phyloP scores from a whole-genome alignment of 192 early-diverging fungal species.

The Coemansia reversa region DNA sequence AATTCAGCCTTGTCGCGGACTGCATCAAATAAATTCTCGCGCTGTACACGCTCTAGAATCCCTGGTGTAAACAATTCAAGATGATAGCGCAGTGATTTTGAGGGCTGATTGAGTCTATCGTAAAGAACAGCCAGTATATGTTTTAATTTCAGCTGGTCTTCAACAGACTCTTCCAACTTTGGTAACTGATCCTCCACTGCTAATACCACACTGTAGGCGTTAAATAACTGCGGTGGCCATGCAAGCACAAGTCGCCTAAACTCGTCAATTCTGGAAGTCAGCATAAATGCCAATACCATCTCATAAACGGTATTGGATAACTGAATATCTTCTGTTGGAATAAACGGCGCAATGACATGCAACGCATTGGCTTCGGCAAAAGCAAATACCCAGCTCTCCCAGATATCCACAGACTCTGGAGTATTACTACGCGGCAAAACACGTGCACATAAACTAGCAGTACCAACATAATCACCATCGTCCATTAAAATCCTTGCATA shows the following conservation, averaged over 20 bases:
- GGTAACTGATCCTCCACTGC: conserved; percentile 67
- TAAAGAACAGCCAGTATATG: conserved; percentile 76
- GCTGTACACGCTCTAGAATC: conserved; percentile 72
- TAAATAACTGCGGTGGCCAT: conserved; percentile 83
- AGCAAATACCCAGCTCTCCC: conserved; percentile 92
- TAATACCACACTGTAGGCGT: conserved; percentile 69
- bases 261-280: conserved; percentile 37
- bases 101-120: conserved; percentile 67
- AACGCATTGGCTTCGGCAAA: conserved; percentile 81
- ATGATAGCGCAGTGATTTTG: conserved; percentile 79
- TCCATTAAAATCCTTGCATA: conserved; percentile 77
- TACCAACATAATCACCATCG: conserved; percentile 64
- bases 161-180: conserved; percentile 12
- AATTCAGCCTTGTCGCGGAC: conserved; percentile 77
- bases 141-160: conserved; percentile 61
- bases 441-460: conserved; percentile 70
- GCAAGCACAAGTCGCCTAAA: conserved; percentile 64
- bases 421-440: conserved; percentile 61
- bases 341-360: conserved; percentile 67
- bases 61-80: conserved; percentile 68
- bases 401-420: conserved; percentile 39
- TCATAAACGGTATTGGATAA: conserved; percentile 83
- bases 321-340: conserved; percentile 75
- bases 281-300: conserved; percentile 68
- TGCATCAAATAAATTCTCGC: conserved; percentile 78